Evolutionary conservation across 768 basidiomycete species (phyloP).

Genomic region (Kwoniella dejecticola): DNA sequence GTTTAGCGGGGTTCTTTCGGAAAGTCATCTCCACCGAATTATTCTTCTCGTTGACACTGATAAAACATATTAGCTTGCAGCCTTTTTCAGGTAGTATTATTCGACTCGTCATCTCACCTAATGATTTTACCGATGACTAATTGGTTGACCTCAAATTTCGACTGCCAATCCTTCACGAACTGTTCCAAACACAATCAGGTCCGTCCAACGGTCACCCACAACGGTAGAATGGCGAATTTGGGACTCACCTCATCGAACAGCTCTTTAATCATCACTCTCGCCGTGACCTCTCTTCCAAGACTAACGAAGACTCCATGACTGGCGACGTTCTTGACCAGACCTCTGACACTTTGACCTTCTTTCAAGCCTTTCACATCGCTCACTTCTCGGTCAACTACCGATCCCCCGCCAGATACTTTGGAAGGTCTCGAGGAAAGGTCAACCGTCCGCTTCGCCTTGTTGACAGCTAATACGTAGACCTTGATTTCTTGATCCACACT

Average conservation of each 20-base stretch:
- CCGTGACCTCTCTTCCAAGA: constrained; percentile 79
- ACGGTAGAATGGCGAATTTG: neutral
- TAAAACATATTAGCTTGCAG: neutral
- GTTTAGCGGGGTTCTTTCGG: constrained; percentile 58
- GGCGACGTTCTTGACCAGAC: constrained; percentile 83
- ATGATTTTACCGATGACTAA: constrained; percentile 80
- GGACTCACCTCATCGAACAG: constrained; percentile 76
- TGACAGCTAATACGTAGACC: constrained; percentile 70
- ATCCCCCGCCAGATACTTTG: constrained; percentile 60
- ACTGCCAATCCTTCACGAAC: constrained; percentile 96
- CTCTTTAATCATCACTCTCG: constrained; percentile 88
- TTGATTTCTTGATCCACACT: constrained; percentile 68
- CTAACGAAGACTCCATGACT: constrained; percentile 82
- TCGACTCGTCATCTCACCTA: constrained; percentile 42
- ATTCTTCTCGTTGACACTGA: constrained; percentile 68
- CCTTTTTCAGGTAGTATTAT: neutral
- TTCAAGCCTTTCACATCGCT: constrained; percentile 65
- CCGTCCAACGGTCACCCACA: no score
- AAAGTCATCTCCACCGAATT: constrained; percentile 91
- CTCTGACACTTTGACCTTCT: constrained; percentile 74
- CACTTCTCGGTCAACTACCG: constrained; percentile 71
- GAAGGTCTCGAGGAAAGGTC: constrained; percentile 80
- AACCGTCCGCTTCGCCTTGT: constrained; percentile 68
- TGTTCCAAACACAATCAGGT: constrained; percentile 49
- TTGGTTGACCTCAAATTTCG: constrained; percentile 74